Base-by-base conservation (phyloP, 202 grass and related monocot genomes). In the Tripidium arundinaceum region DNA sequence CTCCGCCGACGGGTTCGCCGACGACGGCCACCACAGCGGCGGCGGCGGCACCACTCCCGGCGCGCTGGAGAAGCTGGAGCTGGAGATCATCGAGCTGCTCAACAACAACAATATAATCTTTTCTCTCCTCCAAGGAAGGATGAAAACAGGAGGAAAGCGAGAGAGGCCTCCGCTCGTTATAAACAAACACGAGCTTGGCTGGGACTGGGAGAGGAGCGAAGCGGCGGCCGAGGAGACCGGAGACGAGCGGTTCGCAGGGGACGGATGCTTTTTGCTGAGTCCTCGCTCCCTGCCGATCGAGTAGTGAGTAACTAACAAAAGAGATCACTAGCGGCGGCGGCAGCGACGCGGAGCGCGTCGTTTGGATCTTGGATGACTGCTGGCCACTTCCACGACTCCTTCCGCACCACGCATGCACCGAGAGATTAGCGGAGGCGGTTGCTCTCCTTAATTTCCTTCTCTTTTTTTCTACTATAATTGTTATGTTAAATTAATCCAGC, bases 81-180 rank as follows among this genome's bases (percentile, higher is more conserved):
- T 83, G 57, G 91, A 98, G 90, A 94, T 98, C 78, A 78, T 74
- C 7, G 92, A 98, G 54, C 84, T 98, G 27, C 81, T 98, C 76
- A 68, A 90, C 41, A 6, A 6, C 34, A 6, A 36, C 34, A 36
- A 5, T 36, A 36, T 9, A 36, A 31, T 31, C 15, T 16, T 2
- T 13, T 10, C 49, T 28, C 31, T 22, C 36, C 7, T 88, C 81
- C 50, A 80, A 4, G 87, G 89, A 92, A 93, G 59, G n/a, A n/a
- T n/a, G n/a, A n/a, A 42, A 62, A 69, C 49, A 69, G 77, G 77
- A 79, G 63, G 21, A 64, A 41, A 55, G 14, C 15, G 64, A 40
- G 25, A 13, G 49, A 69, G 76, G 85, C 2, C 89, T 98, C 69
- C 90, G 95, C 4, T 98, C 21, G 46, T 80, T 69, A 69, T 80